These are phyloP conservation scores for Huntiella omanensis DNA, from an alignment of 2,329 filamentous ascomycete species.

Conservation along the genomic window DNA sequence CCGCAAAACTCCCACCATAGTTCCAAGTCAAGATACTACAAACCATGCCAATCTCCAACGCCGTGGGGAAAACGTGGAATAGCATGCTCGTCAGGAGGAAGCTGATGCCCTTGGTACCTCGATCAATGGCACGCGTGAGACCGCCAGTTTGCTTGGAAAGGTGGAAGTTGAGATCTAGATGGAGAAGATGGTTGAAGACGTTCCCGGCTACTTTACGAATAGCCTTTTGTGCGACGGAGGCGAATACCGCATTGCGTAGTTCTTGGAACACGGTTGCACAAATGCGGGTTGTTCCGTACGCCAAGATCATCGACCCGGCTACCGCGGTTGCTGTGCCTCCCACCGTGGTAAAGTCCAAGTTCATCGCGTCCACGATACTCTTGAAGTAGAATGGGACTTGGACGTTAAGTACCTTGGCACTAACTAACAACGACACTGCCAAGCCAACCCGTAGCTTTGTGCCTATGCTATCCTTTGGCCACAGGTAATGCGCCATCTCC, in stretches of 20 bases:
- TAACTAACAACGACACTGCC: slow-evolving; percentile 66
- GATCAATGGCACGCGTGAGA: slow-evolving; percentile 80
- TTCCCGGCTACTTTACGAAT: slow-evolving; percentile 80
- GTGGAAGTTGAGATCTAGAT: slow-evolving; percentile 84
- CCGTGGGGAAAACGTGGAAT: slow-evolving; percentile 87
- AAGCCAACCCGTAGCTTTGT: slow-evolving; percentile 72
- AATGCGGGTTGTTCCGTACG: slow-evolving; percentile 76
- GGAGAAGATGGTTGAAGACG: slow-evolving; percentile 79
- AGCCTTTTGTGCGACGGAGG: slow-evolving; percentile 89
- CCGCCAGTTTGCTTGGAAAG: slow-evolving; percentile 88
- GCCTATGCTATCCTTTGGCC: slow-evolving; percentile 61
- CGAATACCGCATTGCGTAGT: slow-evolving; percentile 87
- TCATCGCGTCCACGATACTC: slow-evolving; percentile 93
- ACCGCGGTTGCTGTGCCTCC: slow-evolving; percentile 82
- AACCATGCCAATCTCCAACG: slow-evolving; percentile 83
- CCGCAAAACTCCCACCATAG: slow-evolving; percentile 80
- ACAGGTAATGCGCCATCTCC: slow-evolving; percentile 90
- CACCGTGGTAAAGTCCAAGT: slow-evolving; percentile 69
- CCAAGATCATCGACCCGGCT: slow-evolving; percentile 81
- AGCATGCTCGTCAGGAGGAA: slow-evolving; percentile 96
- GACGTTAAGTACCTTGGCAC: slow-evolving; percentile 89
- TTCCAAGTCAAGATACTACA: slow-evolving; percentile 94
- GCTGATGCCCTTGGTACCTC: slow-evolving; percentile 95
- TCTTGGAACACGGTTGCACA: slow-evolving; percentile 84
- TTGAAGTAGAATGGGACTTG: slow-evolving; percentile 99